Conservation (phyloP, 768 basidiomycete species). For the Suillus occidentalis region DNA sequence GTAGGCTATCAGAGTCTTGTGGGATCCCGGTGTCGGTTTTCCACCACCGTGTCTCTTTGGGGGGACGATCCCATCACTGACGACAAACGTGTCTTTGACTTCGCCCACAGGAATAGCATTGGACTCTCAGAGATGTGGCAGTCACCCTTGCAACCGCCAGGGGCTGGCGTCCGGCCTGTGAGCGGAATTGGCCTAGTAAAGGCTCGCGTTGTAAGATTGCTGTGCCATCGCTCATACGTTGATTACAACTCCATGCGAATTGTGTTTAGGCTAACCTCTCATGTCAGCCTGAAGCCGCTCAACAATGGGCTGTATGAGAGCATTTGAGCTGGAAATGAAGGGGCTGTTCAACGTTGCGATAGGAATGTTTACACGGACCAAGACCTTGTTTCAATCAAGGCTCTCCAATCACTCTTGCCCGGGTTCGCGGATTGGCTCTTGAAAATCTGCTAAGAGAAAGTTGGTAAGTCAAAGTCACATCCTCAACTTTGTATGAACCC, state of each 20-base stretch:
- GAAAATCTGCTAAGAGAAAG: neutral
- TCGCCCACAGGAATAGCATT: constrained; percentile 15
- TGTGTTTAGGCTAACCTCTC: constrained; percentile 10
- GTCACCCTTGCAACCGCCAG: constrained; percentile 8
- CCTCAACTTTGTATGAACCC: neutral
- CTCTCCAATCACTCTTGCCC: neutral
- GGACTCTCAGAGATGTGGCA: constrained; percentile 12
- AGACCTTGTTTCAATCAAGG: neutral
- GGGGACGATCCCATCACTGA: constrained; percentile 5
- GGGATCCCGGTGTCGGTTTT: constrained; percentile 11
- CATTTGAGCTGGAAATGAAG: neutral
- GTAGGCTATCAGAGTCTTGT: constrained; percentile 1
- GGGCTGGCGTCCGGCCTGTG: constrained; percentile 5
- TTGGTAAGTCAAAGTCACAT: constrained; percentile 4
- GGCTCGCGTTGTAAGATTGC: neutral
- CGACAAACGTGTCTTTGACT: constrained; percentile 16
- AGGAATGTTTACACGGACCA: constrained; percentile 1
- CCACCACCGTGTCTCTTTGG: constrained; percentile 20
- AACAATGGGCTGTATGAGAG: constrained; percentile 1
- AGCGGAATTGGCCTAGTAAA: constrained; percentile 3
- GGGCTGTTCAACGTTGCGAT: neutral
- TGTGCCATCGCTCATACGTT: neutral
- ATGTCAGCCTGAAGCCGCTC: constrained; percentile 5
- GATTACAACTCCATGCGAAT: constrained; percentile 15
- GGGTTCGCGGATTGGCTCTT: neutral